A percentile compares a stretch with the other conserved stretches of the same genome.
Evolutionary conservation across 2,329 filamentous ascomycete species (phyloP).

Genomic region (Huntiella decipiens): DNA sequence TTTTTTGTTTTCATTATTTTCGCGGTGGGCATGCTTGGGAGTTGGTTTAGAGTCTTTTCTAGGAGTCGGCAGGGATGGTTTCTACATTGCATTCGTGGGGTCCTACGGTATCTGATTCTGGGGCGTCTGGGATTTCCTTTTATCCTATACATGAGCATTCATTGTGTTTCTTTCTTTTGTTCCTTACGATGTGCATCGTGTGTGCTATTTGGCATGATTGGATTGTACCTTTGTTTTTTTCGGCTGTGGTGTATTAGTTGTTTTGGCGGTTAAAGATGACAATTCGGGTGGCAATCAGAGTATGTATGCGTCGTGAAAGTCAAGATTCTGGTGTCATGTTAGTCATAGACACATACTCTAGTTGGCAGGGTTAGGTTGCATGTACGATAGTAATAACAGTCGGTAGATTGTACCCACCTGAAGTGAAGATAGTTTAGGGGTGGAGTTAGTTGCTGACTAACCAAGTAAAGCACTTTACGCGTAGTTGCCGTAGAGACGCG

Average conservation of each 20-base stretch:
- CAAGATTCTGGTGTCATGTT: not conserved
- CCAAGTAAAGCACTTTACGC: not conserved
- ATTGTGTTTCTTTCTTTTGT: slow-evolving; percentile 7
- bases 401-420: not conserved
- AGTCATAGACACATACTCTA: not conserved
- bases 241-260: no score
- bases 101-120: slow-evolving; percentile 9
- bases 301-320: not conserved
- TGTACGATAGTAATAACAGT: not conserved
- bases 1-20: slow-evolving; percentile 3
- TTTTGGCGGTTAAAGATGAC: no score
- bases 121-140: slow-evolving; percentile 11
- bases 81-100: slow-evolving; percentile 11
- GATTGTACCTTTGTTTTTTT: no score
- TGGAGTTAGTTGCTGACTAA: no score
- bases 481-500: slow-evolving; percentile 2
- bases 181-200: not conserved
- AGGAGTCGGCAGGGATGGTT: slow-evolving; percentile 11
- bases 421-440: no score
- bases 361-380: not conserved
- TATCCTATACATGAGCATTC: slow-evolving; percentile 1
- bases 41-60: slow-evolving; percentile 9
- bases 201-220: no score
- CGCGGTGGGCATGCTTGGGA: slow-evolving; percentile 5
- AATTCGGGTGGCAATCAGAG: no score